phyloP scores from a whole-genome alignment of 768 basidiomycete species.

The Russula olivacea region DNA sequence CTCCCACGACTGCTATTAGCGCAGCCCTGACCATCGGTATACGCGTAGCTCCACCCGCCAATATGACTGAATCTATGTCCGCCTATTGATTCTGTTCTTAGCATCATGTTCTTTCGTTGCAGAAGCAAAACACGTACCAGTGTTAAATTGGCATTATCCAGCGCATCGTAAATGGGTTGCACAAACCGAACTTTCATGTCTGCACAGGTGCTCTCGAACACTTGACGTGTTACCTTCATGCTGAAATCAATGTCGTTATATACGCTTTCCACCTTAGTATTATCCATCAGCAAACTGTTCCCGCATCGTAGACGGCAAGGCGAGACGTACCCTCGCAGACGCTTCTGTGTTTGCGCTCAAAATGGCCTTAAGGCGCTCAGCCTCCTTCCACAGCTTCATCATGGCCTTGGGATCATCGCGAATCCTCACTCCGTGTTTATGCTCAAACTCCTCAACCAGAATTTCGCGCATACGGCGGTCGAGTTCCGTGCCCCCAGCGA shows the following conservation, averaged over 20 bases:
- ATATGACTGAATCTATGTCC: slow-evolving; percentile 80
- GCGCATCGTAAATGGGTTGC: slow-evolving; percentile 68
- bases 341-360: slow-evolving; percentile 90
- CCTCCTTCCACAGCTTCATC: slow-evolving; percentile 94
- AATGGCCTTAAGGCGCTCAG: slow-evolving; percentile 83
- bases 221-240: slow-evolving; percentile 63
- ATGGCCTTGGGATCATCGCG: slow-evolving; percentile 74
- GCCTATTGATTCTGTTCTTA: slow-evolving; percentile 40
- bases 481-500: slow-evolving; percentile 74
- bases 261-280: slow-evolving; percentile 72
- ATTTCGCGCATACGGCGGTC: slow-evolving; percentile 80
- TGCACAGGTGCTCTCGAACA: slow-evolving; percentile 70
- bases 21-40: slow-evolving; percentile 89
- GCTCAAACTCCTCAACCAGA: slow-evolving; percentile 67
- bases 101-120: not conserved
- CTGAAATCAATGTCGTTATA: slow-evolving; percentile 90
- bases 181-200: slow-evolving; percentile 61
- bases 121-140: slow-evolving; percentile 41
- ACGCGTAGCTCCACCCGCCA: slow-evolving; percentile 87
- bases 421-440: slow-evolving; percentile 62
- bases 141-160: slow-evolving; percentile 58
- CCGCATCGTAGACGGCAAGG: not conserved
- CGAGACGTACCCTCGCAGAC: slow-evolving; percentile 50
- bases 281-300: slow-evolving; percentile 2
- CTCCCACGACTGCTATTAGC: slow-evolving; percentile 70